phyloP scores from a whole-genome alignment of 108 stramenopile genomes.

The Skeletonema grethae region DNA sequence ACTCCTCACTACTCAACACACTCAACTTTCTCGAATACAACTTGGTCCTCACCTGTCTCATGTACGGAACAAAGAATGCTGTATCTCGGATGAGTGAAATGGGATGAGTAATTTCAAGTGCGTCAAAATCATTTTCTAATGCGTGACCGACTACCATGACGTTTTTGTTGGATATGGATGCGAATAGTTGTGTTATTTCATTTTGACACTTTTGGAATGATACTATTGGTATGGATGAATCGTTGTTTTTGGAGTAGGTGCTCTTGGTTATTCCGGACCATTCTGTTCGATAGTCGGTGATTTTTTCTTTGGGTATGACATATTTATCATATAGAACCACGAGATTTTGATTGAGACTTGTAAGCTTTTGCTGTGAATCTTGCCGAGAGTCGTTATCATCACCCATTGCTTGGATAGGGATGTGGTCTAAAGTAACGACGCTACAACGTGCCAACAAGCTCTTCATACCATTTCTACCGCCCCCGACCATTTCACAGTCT shows the following conservation, averaged over 20 bases:
- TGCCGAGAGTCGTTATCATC: background rate
- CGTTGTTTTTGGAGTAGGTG: slow-evolving; percentile 13
- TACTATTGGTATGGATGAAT: slow-evolving; percentile 34
- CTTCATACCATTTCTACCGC: slow-evolving; percentile 35
- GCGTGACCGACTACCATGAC: slow-evolving; percentile 56
- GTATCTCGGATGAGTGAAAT: slow-evolving; percentile 39
- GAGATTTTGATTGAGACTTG: slow-evolving; percentile 29
- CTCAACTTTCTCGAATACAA: slow-evolving; percentile 46
- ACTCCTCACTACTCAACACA: slow-evolving; percentile 40
- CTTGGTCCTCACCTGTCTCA: slow-evolving; percentile 38
- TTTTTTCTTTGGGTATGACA: slow-evolving; percentile 41
- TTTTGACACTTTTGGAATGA: slow-evolving; percentile 50
- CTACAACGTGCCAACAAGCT: slow-evolving; percentile 52
- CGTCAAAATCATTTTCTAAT: slow-evolving; percentile 58
- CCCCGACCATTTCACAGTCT: slow-evolving; percentile 60
- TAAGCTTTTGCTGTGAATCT: background rate
- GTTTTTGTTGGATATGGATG: slow-evolving; percentile 31
- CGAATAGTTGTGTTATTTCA: slow-evolving; percentile 38
- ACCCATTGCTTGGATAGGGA: slow-evolving; percentile 7
- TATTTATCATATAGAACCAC: slow-evolving; percentile 53
- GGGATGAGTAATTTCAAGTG: slow-evolving; percentile 50
- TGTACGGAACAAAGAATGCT: slow-evolving; percentile 44
- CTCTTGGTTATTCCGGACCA: slow-evolving; percentile 54
- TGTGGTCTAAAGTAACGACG: slow-evolving; percentile 36
- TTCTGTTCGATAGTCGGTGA: slow-evolving; percentile 56